Conservation (phyloP, 2,329 filamentous ascomycete genomes). For the Botrytis fabae region DNA sequence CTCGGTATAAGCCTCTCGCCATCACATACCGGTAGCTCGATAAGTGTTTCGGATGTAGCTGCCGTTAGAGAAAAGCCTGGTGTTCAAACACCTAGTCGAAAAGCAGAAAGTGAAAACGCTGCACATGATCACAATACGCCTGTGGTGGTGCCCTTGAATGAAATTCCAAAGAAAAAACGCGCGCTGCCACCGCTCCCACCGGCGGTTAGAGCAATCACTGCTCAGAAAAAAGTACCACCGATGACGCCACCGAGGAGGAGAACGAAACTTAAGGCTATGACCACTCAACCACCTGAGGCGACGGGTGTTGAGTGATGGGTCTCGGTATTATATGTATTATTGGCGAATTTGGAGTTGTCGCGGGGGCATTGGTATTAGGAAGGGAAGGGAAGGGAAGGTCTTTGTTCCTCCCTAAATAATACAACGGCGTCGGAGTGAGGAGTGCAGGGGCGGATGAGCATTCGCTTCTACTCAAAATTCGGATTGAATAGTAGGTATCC, state of each 20-base stretch:
- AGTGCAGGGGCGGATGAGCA: not conserved
- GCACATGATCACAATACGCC: constrained; percentile 33
- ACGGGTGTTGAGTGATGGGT: constrained; percentile 14
- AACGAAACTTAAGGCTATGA: constrained; percentile 37
- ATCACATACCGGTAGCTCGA: constrained; percentile 65
- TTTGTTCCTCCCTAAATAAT: constrained; percentile 5
- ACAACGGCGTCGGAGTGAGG: constrained; percentile 17
- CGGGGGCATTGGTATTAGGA: constrained; percentile 7
- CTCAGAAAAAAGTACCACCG: constrained; percentile 39
- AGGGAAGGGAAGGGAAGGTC: not conserved
- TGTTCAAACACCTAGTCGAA: constrained; percentile 75
- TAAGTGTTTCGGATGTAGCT: constrained; percentile 77
- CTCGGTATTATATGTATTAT: not conserved
- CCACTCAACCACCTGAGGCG: constrained; percentile 20
- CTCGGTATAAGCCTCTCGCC: constrained; percentile 71
- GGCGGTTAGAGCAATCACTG: constrained; percentile 30
- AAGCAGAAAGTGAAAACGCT: constrained; percentile 40
- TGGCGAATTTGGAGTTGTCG: constrained; percentile 4
- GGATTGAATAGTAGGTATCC: not conserved
- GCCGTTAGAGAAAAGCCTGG: constrained; percentile 79
- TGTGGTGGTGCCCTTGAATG: constrained; percentile 19
- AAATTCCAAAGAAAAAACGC: constrained; percentile 30
- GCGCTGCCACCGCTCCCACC: constrained; percentile 37
- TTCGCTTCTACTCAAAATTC: constrained; percentile 1
- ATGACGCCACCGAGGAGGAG: constrained; percentile 40